phyloP scores from a whole-genome alignment of 2,329 filamentous ascomycete genomes.

The Acarospora socialis region DNA sequence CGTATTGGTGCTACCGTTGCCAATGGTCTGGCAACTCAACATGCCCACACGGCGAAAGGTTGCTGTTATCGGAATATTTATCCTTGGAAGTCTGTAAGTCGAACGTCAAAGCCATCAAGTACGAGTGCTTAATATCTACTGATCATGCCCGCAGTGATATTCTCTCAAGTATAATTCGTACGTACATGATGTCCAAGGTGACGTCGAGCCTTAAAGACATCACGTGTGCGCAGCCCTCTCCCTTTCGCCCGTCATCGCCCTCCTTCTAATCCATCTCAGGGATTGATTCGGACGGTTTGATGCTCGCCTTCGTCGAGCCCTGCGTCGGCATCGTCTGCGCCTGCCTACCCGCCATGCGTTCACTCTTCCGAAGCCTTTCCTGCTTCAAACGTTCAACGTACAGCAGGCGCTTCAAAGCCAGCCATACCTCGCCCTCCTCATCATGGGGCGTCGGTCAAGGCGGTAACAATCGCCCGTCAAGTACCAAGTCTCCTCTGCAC shows the following conservation, averaged over 20 bases:
- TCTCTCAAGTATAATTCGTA: not conserved
- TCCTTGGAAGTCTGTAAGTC: constrained; percentile 17
- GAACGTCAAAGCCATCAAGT: too few relatives aligned
- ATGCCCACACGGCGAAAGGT: constrained; percentile 16
- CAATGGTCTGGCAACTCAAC: constrained; percentile 17
- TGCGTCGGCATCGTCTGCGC: constrained; percentile 5
- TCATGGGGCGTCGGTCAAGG: too few relatives aligned
- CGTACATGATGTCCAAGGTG: not conserved
- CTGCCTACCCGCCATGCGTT: constrained; percentile 7
- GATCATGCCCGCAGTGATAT: too few relatives aligned
- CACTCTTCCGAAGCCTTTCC: too few relatives aligned
- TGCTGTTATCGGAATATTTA: constrained; percentile 16
- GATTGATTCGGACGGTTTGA: not conserved
- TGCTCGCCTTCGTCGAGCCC: constrained; percentile 4
- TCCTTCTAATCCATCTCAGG: not conserved
- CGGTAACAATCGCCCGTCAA: too few relatives aligned
- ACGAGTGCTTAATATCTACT: too few relatives aligned
- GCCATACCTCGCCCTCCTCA: too few relatives aligned
- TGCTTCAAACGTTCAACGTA: too few relatives aligned
- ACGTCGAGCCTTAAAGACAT: not conserved
- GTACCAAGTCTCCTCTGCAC: too few relatives aligned
- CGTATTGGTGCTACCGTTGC: constrained; percentile 15
- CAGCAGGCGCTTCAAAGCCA: too few relatives aligned
- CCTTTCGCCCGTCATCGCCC: not conserved
- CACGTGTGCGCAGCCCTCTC: not conserved